These are phyloP conservation scores for Tetradesmus obliquus DNA, from an alignment of 139 green algal species.

Conservation along the genomic window DNA sequence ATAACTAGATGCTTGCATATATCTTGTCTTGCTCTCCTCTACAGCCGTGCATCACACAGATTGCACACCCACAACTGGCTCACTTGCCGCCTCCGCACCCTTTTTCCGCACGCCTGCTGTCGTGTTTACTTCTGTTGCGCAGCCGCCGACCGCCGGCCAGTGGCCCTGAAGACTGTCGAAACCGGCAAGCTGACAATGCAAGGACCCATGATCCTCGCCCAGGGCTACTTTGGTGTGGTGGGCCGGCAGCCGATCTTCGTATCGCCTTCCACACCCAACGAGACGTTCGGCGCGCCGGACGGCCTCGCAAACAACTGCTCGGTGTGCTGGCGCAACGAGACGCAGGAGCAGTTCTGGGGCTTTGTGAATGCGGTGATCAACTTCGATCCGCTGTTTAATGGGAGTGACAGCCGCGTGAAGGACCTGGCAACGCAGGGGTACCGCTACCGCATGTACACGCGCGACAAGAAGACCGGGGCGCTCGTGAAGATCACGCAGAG, in stretches of 20 bases:
- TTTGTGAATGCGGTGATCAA: slow-evolving; percentile 38
- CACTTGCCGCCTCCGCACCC: not conserved
- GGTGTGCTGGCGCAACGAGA: not conserved
- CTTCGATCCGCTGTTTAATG: not conserved
- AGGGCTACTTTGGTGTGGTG: slow-evolving; percentile 32
- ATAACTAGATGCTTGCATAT: too few relatives aligned
- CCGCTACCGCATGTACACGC: not conserved
- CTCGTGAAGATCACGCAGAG: not conserved
- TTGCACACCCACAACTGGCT: too few relatives aligned
- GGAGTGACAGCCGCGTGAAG: not conserved
- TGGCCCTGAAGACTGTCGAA: slow-evolving; percentile 16
- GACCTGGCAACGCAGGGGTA: not conserved
- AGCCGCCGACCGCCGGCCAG: slow-evolving; percentile 2
- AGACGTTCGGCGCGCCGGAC: slow-evolving; percentile 24
- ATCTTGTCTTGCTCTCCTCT: too few relatives aligned
- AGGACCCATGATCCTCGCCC: slow-evolving; percentile 24
- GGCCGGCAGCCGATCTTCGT: slow-evolving; percentile 33
- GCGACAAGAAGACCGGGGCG: not conserved
- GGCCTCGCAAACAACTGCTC: not conserved
- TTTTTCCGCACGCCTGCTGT: not conserved
- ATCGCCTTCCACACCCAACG: not conserved
- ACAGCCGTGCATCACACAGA: too few relatives aligned
- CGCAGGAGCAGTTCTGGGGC: slow-evolving; percentile 20
- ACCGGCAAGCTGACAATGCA: slow-evolving; percentile 21
- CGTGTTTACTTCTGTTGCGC: not conserved